Evolutionary conservation across 2,329 filamentous ascomycete species (phyloP).

Genomic region (Talaromyces sp.): DNA sequence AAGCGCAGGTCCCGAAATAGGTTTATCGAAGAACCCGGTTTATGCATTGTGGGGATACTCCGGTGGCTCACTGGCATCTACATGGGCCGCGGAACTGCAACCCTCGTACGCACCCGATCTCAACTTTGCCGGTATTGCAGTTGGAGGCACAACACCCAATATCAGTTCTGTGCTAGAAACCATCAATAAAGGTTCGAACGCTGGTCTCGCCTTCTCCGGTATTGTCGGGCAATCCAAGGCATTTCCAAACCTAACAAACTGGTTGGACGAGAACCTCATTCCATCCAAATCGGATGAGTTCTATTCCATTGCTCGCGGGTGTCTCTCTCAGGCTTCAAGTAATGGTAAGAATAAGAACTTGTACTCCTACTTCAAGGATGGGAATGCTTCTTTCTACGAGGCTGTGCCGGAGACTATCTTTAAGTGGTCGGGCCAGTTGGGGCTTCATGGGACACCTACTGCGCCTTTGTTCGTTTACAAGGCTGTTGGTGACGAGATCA

Average conservation of each 20-base stretch:
- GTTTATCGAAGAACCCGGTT: constrained; percentile 10
- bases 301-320: background rate
- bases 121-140: constrained; percentile 29
- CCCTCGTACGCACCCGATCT: constrained; percentile 21
- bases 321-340: background rate
- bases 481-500: constrained; percentile 34
- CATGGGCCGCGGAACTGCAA: constrained; percentile 20
- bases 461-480: constrained; percentile 37
- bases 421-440: constrained; percentile 17
- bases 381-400: constrained; percentile 10
- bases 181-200: constrained; percentile 27
- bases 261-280: constrained; percentile 5
- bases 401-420: constrained; percentile 11
- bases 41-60: constrained; percentile 26
- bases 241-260: constrained; percentile 22
- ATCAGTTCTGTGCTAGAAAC: constrained; percentile 24
- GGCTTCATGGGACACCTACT: constrained; percentile 9
- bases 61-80: constrained; percentile 16
- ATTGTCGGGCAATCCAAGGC: constrained; percentile 25
- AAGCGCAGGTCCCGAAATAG: constrained; percentile 28
- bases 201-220: constrained; percentile 27
- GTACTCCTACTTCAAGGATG: constrained; percentile 12
- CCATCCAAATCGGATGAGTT: background rate
- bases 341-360: background rate
- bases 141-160: constrained; percentile 36